phyloP scores from a whole-genome alignment of 371 early-diverging fungal species.

The Rhizopus stolonifer region DNA sequence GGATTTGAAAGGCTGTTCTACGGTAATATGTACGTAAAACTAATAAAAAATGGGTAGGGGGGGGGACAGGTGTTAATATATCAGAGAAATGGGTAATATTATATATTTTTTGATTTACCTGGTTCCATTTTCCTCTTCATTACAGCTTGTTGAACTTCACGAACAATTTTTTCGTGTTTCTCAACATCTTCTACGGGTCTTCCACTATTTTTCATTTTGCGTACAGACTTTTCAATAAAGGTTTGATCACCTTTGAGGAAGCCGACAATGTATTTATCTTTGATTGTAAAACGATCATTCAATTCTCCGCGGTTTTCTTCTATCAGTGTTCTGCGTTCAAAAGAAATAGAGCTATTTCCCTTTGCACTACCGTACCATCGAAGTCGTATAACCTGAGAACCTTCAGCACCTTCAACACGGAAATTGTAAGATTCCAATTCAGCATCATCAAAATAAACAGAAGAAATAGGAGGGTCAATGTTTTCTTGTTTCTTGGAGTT shows the following conservation, averaged over 20 bases:
- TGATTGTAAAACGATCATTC: conserved; percentile 94
- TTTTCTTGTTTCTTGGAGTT: conserved; percentile 63
- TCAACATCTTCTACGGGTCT: conserved; percentile 81
- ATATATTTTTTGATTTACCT: conserved; percentile 42
- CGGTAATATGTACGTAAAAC: conserved; percentile 95
- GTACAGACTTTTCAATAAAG: conserved; percentile 71
- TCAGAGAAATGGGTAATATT: not conserved
- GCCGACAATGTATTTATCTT: conserved; percentile 90
- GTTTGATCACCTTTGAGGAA: conserved; percentile 79
- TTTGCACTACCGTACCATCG: conserved; percentile 89
- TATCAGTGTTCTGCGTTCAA: conserved; percentile 97
- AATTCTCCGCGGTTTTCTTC: conserved; percentile 98
- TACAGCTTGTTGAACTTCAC: conserved; percentile 84
- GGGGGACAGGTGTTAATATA: not conserved
- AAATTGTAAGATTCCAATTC: conserved; percentile 89
- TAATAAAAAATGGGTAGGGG: conserved; percentile 7
- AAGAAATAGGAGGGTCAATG: conserved; percentile 90
- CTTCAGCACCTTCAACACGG: conserved; percentile 89
- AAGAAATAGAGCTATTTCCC: conserved; percentile 71
- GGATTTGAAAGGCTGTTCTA: conserved; percentile 99
- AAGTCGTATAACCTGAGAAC: conserved; percentile 89
- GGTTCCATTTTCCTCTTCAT: conserved; percentile 79
- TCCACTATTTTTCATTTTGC: conserved; percentile 74
- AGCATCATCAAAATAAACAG: conserved; percentile 95
- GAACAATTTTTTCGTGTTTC: conserved; percentile 70